phyloP scores from a whole-genome alignment of 2,329 filamentous ascomycete species.

The Lecanosticta acicola region DNA sequence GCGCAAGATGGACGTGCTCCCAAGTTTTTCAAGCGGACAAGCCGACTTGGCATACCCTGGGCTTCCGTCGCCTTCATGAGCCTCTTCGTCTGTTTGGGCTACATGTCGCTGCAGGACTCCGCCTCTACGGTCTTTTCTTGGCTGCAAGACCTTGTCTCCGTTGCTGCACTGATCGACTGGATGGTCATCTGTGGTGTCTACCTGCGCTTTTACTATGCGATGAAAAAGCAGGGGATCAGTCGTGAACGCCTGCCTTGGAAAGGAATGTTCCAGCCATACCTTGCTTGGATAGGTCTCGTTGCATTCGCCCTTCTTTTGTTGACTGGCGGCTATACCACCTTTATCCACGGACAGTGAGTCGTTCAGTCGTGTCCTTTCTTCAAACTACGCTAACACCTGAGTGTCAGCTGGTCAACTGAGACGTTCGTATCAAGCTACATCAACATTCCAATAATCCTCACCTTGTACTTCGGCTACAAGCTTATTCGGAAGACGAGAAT shows the following conservation, averaged over 20 bases:
- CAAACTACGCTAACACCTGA: not conserved
- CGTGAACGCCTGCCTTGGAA: conserved; percentile 57
- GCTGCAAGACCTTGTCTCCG: conserved; percentile 61
- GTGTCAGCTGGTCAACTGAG: conserved; percentile 48
- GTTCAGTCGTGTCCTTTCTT: not conserved
- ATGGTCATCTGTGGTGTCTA: conserved; percentile 58
- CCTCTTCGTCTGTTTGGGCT: conserved; percentile 13
- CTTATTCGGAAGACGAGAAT: conserved; percentile 44
- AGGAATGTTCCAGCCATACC: conserved; percentile 60
- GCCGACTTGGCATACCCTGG: conserved; percentile 15
- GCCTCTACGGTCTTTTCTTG: conserved; percentile 48
- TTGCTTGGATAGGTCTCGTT: conserved; percentile 54
- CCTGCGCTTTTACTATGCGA: conserved; percentile 55
- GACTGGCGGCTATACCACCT: conserved; percentile 45
- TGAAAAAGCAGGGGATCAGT: conserved; percentile 50
- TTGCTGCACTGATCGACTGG: conserved; percentile 63
- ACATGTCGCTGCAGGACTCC: conserved; percentile 10
- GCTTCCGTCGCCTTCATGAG: conserved; percentile 13
- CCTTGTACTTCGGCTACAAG: conserved; percentile 53
- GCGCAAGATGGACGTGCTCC: conserved; percentile 62
- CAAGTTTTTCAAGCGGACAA: conserved; percentile 40
- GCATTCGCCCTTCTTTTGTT: conserved; percentile 47
- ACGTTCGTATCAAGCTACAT: conserved; percentile 58
- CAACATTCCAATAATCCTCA: conserved; percentile 55
- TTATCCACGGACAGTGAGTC: conserved; percentile 49